Percentiles rank a stretch among this genome's conserved stretches.
These are phyloP conservation scores for Solanum corneliomulleri DNA, from an alignment of 257 asterid species.

Conservation along the genomic window DNA sequence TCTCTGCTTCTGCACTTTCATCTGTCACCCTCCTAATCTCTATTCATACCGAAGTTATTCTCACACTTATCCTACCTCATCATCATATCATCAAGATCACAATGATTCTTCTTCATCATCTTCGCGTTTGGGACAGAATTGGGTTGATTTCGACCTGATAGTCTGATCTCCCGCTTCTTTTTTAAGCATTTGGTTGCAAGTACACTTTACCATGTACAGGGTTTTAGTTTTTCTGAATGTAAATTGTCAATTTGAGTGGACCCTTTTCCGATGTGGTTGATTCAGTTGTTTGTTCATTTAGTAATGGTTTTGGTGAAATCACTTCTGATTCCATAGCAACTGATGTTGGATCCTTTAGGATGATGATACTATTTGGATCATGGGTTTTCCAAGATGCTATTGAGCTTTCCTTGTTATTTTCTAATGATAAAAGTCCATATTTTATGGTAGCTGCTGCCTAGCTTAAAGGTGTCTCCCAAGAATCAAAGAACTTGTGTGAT, in stretches of 20 bases:
- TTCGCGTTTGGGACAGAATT: not conserved
- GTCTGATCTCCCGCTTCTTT: not conserved
- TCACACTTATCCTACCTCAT: not conserved
- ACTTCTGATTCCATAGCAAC: not conserved
- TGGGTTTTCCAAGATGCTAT: not conserved
- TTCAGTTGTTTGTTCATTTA: not conserved
- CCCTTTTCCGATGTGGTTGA: not conserved
- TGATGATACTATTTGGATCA: not conserved
- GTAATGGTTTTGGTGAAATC: not conserved
- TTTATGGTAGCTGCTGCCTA: not conserved
- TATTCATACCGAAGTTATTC: not conserved
- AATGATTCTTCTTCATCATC: not conserved
- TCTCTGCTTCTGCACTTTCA: constrained; percentile 15
- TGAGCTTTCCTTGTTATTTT: not conserved
- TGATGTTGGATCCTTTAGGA: not conserved
- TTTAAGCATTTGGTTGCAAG: not conserved
- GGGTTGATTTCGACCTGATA: not conserved
- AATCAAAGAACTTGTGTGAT: not conserved
- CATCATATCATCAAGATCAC: not conserved
- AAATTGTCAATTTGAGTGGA: not conserved
- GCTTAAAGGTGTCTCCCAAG: not conserved
- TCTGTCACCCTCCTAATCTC: constrained; percentile 4
- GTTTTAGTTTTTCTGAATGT: not conserved
- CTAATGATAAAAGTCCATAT: not conserved
- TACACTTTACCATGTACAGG: not conserved